Base-by-base conservation (phyloP, 805 yeast genomes). In the Ogataea trehaloabstinens region DNA sequence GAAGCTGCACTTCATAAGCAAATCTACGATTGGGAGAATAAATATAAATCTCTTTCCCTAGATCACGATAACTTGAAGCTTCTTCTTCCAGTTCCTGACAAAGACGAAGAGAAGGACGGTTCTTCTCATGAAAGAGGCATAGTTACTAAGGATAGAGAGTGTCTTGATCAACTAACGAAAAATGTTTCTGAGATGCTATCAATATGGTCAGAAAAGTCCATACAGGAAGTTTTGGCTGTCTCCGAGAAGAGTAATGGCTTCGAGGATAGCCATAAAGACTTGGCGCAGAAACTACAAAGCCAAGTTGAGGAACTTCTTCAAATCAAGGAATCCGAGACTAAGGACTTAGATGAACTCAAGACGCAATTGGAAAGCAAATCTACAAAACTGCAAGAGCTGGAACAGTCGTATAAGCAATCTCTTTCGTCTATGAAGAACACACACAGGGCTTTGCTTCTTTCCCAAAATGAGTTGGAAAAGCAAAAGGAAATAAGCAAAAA, bases 361-460 rank as follows among this genome's bases (percentile, higher is more conserved):
- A 57, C 31, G 1, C 37, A 55, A 31, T 30, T 51, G 15, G 71
- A 66, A 20, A 54, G 64, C 11, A 28, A 32, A 4, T 17, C 46
- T 5, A 15, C 29, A 4, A 52, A 48, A 36, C 42, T 48, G n/a
- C 43, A 38, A 21, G 64, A 66, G 21, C 61, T 74, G 36, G 91
- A 87, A 60, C 74, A 67, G 5, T 82, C 83, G 53, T 87, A 85
- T 63, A 76, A 76, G 46, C 79, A 81, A 51, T 84, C 93, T 1
- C 61, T 85, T 38, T 79, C 77, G 45, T 78, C 87, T 18, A 82
- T 86, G 22, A 78, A 77, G 49, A 86, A 81, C 56, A 80, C 91
- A 11, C 81, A 83, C 40, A 76, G 74, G 45, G 95, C 96, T 0
- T 70, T 89, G 39, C 77, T 77, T 33, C 55, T 81, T 47, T 82